Percentiles rank a stretch among this genome's conserved stretches.
Evolutionary conservation across 2,329 filamentous ascomycete species (phyloP).

Genomic region (Zymoseptoria brevis): DNA sequence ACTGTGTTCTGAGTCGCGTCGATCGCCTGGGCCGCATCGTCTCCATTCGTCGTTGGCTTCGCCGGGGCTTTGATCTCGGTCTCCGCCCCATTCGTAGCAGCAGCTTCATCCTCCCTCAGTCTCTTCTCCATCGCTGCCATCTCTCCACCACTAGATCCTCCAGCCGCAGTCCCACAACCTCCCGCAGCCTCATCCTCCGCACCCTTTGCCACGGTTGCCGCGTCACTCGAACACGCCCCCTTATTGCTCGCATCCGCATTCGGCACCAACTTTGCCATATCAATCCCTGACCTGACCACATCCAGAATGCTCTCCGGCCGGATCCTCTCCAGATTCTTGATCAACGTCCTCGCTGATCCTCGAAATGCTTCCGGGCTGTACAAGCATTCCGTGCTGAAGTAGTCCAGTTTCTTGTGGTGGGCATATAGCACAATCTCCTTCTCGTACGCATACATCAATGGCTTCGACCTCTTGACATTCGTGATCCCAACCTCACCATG

Average conservation of each 20-base stretch:
- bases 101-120: constrained; percentile 56
- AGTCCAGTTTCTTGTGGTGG: constrained; percentile 92
- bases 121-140: constrained; percentile 75
- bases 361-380: constrained; percentile 96
- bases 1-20: constrained; percentile 8
- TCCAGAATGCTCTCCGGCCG: constrained; percentile 90
- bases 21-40: constrained; percentile 4
- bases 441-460: constrained; percentile 95
- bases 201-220: constrained; percentile 21
- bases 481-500: constrained; percentile 49
- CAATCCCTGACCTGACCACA: constrained; percentile 88
- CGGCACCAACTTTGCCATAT: constrained; percentile 85
- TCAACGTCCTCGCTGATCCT: constrained; percentile 80
- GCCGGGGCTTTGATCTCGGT: constrained; percentile 49
- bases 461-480: constrained; percentile 91
- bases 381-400: constrained; percentile 97
- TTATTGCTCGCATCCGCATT: constrained; percentile 41
- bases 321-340: constrained; percentile 91
- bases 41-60: constrained; percentile 4
- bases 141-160: constrained; percentile 60
- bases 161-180: constrained; percentile 67
- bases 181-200: constrained; percentile 53
- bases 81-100: constrained; percentile 49
- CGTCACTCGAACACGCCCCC: constrained; percentile 39
- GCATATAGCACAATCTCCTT: constrained; percentile 98